These are phyloP conservation scores for Jatropha curcas DNA, from an alignment of 345 rosid genomes.

Conservation along the genomic window DNA sequence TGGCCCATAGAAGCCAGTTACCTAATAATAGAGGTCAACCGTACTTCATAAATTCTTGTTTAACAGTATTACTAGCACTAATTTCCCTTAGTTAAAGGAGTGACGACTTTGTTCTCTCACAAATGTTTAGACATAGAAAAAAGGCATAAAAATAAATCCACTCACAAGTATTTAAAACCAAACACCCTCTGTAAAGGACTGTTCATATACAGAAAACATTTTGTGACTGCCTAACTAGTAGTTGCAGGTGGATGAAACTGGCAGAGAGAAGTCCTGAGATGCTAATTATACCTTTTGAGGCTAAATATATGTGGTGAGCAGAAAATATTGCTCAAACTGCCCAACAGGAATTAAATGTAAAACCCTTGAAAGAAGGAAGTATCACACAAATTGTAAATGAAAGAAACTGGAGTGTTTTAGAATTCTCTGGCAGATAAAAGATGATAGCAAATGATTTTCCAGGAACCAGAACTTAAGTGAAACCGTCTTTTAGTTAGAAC, in stretches of 20 bases:
- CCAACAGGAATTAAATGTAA: not conserved
- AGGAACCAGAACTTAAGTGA: not conserved
- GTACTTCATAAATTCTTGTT: no score
- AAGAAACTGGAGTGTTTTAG: not conserved
- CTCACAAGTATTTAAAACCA: no score
- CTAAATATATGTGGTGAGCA: not conserved
- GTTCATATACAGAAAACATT: not conserved
- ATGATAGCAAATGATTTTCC: not conserved
- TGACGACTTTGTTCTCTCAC: not conserved
- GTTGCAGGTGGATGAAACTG: not conserved
- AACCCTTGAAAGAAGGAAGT: not conserved
- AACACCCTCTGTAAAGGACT: not conserved
- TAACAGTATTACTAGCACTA: not conserved
- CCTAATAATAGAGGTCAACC: no score
- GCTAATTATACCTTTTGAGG: not conserved
- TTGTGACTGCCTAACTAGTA: not conserved
- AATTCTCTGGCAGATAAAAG: not conserved
- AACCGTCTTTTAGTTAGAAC: not conserved
- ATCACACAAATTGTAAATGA: not conserved
- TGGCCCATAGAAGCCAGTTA: no score
- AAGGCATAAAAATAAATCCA: not conserved
- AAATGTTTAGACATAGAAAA: not conserved
- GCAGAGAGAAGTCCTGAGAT: not conserved
- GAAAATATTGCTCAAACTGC: no score
- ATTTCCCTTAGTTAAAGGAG: not conserved